phyloP scores from a whole-genome alignment of 208 protist species.

The Spongospora subterranea region DNA sequence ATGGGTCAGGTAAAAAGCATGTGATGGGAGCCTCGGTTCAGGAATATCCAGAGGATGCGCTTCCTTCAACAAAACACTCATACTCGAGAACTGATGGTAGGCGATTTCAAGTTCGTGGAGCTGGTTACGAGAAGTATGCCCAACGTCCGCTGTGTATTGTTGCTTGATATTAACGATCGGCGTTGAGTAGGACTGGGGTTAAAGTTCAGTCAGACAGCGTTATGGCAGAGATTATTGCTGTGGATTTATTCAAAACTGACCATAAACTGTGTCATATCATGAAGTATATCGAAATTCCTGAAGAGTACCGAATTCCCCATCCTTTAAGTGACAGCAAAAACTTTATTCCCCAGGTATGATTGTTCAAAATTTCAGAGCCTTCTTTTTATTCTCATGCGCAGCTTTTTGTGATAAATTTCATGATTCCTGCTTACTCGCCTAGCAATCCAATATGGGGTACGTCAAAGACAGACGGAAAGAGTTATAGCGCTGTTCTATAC shows the following conservation, averaged over 20 bases:
- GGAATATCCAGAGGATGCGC: not conserved
- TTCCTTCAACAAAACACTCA: not conserved
- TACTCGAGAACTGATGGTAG: not conserved
- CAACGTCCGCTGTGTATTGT: not conserved
- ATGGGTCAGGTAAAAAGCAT: too few species aligned
- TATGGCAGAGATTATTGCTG: not conserved
- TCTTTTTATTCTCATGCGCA: not conserved
- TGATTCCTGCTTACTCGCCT: slow-evolving; percentile 1
- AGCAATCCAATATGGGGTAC: slow-evolving; percentile 35
- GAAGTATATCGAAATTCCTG: slow-evolving; percentile 30
- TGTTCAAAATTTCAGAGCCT: not conserved
- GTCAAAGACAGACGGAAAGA: slow-evolving; percentile 36
- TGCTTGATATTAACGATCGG: not conserved
- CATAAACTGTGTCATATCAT: slow-evolving; percentile 34
- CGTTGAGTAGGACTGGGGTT: not conserved
- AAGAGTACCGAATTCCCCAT: not conserved
- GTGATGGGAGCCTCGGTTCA: not conserved
- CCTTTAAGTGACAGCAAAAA: not conserved
- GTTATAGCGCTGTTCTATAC: slow-evolving; percentile 31
- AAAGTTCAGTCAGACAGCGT: not conserved
- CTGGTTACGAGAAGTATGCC: not conserved
- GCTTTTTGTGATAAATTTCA: slow-evolving; percentile 41
- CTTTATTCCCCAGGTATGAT: not conserved
- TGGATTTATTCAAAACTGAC: slow-evolving; percentile 37
- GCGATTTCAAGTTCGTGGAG: not conserved